Percentiles rank a stretch among this genome's conserved stretches.
Conservation (phyloP, 176 grass and related monocot genomes). For the Avena eriantha region DNA sequence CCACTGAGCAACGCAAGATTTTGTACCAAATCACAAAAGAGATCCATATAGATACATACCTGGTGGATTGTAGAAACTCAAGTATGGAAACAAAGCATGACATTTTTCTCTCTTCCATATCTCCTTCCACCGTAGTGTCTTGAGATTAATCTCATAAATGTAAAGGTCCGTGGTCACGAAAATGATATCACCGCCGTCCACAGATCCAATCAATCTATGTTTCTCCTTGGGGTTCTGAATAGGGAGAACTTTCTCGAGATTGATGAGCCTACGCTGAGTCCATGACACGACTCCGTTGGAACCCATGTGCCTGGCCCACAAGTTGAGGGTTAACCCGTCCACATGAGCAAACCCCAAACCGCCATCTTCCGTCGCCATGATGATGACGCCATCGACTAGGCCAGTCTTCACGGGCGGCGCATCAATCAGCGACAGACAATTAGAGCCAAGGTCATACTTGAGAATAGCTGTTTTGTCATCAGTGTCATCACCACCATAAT, state of each 20-base stretch:
- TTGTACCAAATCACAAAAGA: neutral
- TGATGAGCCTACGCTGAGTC: neutral
- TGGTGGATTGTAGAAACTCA: constrained; percentile 4
- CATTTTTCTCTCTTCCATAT: neutral
- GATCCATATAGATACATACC: neutral
- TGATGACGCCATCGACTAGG: neutral
- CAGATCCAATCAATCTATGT: neutral
- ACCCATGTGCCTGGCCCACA: neutral
- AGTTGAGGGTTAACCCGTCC: neutral
- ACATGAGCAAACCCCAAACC: neutral
- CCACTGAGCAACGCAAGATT: neutral
- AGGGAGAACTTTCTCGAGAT: neutral
- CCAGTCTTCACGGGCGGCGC: neutral
- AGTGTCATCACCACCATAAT: neutral
- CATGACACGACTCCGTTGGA: neutral
- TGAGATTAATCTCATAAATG: neutral
- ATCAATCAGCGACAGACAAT: neutral
- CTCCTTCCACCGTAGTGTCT: neutral
- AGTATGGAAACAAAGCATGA: neutral
- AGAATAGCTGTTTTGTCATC: neutral
- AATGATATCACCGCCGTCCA: neutral
- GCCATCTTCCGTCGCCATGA: neutral
- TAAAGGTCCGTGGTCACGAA: neutral
- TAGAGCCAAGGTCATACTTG: neutral
- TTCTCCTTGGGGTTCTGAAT: neutral